Conservation (phyloP, 306 rosid species). For the Sicyos edulis region DNA sequence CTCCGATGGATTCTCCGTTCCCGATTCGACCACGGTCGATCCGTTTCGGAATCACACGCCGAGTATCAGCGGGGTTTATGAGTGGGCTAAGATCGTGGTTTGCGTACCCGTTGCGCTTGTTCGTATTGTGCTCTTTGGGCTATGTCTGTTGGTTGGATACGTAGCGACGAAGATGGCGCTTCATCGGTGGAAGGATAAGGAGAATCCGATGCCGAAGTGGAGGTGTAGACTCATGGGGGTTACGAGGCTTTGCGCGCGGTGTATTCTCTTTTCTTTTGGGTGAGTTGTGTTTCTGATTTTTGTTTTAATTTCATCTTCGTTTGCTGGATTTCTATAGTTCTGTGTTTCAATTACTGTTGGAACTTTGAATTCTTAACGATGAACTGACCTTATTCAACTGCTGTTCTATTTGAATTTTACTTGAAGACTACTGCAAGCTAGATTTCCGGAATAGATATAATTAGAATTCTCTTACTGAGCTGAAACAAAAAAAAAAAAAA, state of each 20-base stretch:
- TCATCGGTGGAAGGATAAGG: conserved; percentile 67
- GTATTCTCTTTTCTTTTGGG: conserved; percentile 91
- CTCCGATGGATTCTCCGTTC: conserved; percentile 41
- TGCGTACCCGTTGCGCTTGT: conserved; percentile 51
- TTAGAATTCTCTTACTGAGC: not conserved
- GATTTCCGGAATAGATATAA: not conserved
- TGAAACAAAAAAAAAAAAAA: too few relatives aligned
- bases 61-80: conserved; percentile 51
- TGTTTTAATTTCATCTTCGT: not conserved
- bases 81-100: conserved; percentile 49
- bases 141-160: conserved; percentile 50
- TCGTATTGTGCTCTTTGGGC: conserved; percentile 60
- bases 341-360: not conserved
- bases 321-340: too few relatives aligned
- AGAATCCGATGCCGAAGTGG: conserved; percentile 82
- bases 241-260: conserved; percentile 62
- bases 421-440: not conserved
- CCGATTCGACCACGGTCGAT: conserved; percentile 45
- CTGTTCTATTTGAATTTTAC: not conserved
- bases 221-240: conserved; percentile 74
- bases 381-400: not conserved
- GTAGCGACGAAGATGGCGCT: conserved; percentile 68
- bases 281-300: conserved; percentile 17
- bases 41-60: conserved; percentile 65
- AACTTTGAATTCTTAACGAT: too few relatives aligned